These are phyloP conservation scores for Annona cherimola DNA, from an alignment of 164 flowering plant species.

Conservation along the genomic window DNA sequence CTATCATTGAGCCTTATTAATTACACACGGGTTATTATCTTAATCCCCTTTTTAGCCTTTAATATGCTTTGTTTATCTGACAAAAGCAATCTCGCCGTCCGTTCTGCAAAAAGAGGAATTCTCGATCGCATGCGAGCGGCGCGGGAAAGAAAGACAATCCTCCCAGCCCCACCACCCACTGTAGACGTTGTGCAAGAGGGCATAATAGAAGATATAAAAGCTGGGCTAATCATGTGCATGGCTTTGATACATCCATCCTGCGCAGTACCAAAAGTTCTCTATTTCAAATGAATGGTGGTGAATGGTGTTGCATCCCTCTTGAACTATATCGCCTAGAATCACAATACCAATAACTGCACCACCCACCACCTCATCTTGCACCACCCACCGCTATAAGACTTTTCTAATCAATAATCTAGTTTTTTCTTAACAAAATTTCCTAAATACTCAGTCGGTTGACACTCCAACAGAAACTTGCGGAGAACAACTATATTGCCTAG, in stretches of 20 bases:
- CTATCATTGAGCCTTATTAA: background rate
- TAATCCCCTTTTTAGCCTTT: conserved; percentile 1
- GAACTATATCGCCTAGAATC: too few relatives aligned
- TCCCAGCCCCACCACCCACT: background rate
- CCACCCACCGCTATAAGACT: too few relatives aligned
- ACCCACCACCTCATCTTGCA: too few relatives aligned
- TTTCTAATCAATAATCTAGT: too few relatives aligned
- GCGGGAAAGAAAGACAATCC: background rate
- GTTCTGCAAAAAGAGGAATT: background rate
- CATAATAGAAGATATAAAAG: background rate
- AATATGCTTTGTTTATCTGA: background rate
- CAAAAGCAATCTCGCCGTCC: background rate
- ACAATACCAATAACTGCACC: too few relatives aligned
- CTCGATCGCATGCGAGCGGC: background rate
- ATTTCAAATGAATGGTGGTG: too few relatives aligned
- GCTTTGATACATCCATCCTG: background rate
- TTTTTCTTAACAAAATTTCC: too few relatives aligned
- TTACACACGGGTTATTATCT: background rate
- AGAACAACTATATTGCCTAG: too few relatives aligned
- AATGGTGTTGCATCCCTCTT: too few relatives aligned
- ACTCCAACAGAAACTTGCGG: too few relatives aligned
- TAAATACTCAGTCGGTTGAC: too few relatives aligned
- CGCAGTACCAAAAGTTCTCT: background rate
- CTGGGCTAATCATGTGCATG: background rate
- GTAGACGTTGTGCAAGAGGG: background rate